These are phyloP conservation scores for Paracoccidioides lutzii DNA, from an alignment of 2,329 filamentous ascomycete species.

Conservation along the genomic window DNA sequence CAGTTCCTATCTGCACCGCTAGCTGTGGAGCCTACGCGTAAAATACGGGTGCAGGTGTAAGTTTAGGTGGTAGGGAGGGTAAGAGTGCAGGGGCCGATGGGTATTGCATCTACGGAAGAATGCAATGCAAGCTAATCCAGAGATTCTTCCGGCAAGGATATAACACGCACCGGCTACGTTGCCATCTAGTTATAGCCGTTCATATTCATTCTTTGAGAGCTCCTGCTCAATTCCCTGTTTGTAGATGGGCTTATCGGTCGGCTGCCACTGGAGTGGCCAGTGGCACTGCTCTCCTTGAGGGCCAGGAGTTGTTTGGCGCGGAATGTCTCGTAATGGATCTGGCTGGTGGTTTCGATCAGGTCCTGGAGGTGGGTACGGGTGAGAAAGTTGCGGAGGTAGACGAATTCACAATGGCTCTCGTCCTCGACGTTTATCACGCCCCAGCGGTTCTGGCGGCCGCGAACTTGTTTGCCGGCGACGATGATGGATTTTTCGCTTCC, in stretches of 20 bases:
- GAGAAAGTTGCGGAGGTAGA: constrained; percentile 96
- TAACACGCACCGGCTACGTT: background rate
- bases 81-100: background rate
- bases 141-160: background rate
- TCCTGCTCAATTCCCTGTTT: constrained; percentile 89
- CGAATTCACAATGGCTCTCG: constrained; percentile 98
- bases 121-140: background rate
- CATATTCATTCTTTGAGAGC: constrained; percentile 95
- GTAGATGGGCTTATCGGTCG: constrained; percentile 91
- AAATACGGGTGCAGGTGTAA: no score
- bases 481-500: constrained; percentile 97
- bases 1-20: background rate
- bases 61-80: background rate
- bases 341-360: constrained; percentile 95
- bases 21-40: no score
- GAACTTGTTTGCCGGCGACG: constrained; percentile 92
- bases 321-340: constrained; percentile 99
- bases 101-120: background rate
- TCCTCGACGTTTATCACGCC: constrained; percentile 99
- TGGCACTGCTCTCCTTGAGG: constrained; percentile 92
- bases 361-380: constrained; percentile 97
- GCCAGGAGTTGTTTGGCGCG: constrained; percentile 96
- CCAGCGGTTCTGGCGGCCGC: constrained; percentile 97
- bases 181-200: constrained; percentile 69
- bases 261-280: constrained; percentile 53